Evolutionary conservation across 441 rosid genomes (phyloP).

Genomic region (Erodium moschatum): DNA sequence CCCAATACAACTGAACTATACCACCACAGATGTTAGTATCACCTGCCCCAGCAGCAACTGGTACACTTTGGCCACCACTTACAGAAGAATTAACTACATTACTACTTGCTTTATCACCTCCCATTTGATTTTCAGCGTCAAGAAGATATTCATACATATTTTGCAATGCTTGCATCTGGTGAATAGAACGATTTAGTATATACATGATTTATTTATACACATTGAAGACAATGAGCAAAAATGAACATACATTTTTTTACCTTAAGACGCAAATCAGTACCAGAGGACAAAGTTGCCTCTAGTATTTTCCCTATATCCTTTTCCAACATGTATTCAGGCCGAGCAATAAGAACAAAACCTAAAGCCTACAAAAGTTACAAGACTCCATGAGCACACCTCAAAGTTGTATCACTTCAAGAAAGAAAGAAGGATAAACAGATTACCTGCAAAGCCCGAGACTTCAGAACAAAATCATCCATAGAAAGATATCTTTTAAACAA

Average conservation of each 20-base stretch:
- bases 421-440: slow-evolving; percentile 10
- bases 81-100: slow-evolving; percentile 29
- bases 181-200: slow-evolving; percentile 20
- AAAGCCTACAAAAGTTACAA: slow-evolving; percentile 55
- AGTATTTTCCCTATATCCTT: slow-evolving; percentile 79
- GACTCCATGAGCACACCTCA: slow-evolving; percentile 15
- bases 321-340: slow-evolving; percentile 96
- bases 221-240: slow-evolving; percentile 8
- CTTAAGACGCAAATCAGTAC: slow-evolving; percentile 78
- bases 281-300: slow-evolving; percentile 64
- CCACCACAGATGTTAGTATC: slow-evolving; percentile 99
- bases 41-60: slow-evolving; percentile 99
- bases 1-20: slow-evolving; percentile 94
- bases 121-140: slow-evolving; percentile 93
- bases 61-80: slow-evolving; percentile 58
- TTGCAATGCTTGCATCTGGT: slow-evolving; percentile 92
- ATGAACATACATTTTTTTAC: slow-evolving; percentile 31
- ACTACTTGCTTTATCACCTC: slow-evolving; percentile 43
- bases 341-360: slow-evolving; percentile 88
- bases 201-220: slow-evolving; percentile 21
- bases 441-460: slow-evolving; percentile 97
- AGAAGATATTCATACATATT: slow-evolving; percentile 92
- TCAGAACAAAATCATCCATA: slow-evolving; percentile 68
- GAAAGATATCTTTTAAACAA: slow-evolving; percentile 71
- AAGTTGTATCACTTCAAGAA: slow-evolving; percentile 14